phyloP scores from a whole-genome alignment of 805 yeast genomes.

The Schwanniomyces vanrijiae region DNA sequence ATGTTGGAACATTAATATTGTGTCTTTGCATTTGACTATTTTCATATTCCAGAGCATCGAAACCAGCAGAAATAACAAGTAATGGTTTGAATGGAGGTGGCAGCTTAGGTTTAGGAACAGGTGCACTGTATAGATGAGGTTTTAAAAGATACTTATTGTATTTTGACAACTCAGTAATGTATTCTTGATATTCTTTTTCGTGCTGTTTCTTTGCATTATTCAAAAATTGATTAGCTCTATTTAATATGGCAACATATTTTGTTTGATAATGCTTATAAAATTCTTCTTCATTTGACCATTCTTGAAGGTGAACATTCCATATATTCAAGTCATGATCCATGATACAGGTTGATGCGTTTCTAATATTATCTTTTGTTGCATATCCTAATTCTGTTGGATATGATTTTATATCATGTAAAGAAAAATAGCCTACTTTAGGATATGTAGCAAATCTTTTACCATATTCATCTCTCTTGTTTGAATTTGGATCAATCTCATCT shows the following conservation, averaged over 20 bases:
- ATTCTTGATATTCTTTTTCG: constrained; percentile 33
- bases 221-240: constrained; percentile 67
- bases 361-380: constrained; percentile 68
- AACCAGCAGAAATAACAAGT: constrained; percentile 81
- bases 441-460: constrained; percentile 43
- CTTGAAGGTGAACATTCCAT: constrained; percentile 81
- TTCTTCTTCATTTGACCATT: constrained; percentile 62
- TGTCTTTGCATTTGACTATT: constrained; percentile 85
- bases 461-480: constrained; percentile 46
- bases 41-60: constrained; percentile 84
- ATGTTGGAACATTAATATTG: constrained; percentile 76
- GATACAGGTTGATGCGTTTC: constrained; percentile 77
- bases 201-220: constrained; percentile 46
- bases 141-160: constrained; percentile 31
- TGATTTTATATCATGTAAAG: constrained; percentile 81
- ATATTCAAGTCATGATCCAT: constrained; percentile 74
- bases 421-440: constrained; percentile 78
- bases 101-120: constrained; percentile 29
- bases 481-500: constrained; percentile 30
- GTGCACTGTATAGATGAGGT: constrained; percentile 28
- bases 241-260: constrained; percentile 59
- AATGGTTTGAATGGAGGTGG: constrained; percentile 46
- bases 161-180: constrained; percentile 22
- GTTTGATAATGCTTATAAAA: constrained; percentile 61
- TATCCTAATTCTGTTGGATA: constrained; percentile 81